Evolutionary conservation across 2,329 filamentous ascomycete genomes (phyloP).

Genomic region (Aspergillus pseudonomiae): DNA sequence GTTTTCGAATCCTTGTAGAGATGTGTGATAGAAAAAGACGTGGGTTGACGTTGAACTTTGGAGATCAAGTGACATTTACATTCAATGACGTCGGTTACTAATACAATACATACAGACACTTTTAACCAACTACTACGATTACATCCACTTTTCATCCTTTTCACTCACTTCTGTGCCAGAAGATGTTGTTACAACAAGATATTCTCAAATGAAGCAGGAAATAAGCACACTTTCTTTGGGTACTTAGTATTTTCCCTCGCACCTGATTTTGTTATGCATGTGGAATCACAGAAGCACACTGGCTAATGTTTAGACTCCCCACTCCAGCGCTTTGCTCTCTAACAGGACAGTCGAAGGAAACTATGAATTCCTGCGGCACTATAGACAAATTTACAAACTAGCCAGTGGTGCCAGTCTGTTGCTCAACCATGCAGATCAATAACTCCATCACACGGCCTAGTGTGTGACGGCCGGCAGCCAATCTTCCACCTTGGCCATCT

Average conservation of each 20-base stretch:
- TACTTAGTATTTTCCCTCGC: background rate
- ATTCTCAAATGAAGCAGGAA: background rate
- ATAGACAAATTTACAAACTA: background rate
- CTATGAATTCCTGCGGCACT: background rate
- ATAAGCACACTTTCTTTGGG: background rate
- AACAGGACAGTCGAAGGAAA: background rate
- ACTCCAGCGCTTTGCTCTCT: constrained; percentile 16
- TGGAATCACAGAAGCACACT: constrained; percentile 13
- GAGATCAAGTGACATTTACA: background rate
- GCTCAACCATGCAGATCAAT: constrained; percentile 33
- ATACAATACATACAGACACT: background rate
- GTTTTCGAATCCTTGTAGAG: background rate
- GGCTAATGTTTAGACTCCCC: background rate
- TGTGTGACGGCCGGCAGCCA: constrained; percentile 36
- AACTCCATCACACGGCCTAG: constrained; percentile 37
- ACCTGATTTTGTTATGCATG: constrained; percentile 8
- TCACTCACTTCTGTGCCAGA: background rate
- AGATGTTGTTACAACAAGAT: background rate
- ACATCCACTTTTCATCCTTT: background rate
- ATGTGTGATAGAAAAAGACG: background rate
- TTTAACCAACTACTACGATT: background rate
- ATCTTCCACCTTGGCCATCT: constrained; percentile 20
- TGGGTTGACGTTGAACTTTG: background rate
- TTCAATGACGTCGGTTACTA: background rate
- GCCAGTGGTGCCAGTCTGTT: constrained; percentile 18